Evolutionary conservation across 257 asterid genomes (phyloP).

Genomic region (Nicotiana otophora): DNA sequence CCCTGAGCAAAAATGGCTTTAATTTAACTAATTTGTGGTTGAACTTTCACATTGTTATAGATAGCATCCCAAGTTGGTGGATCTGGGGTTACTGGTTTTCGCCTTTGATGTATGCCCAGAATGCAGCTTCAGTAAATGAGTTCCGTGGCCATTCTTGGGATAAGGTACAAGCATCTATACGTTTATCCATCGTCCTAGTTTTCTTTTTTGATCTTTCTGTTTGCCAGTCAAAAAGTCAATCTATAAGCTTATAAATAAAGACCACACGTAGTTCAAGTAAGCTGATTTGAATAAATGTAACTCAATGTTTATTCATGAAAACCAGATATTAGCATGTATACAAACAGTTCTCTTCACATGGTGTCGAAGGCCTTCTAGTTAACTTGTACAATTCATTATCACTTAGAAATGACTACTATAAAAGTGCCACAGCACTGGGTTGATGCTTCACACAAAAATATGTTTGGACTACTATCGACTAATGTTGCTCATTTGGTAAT

Average conservation of each 20-base stretch:
- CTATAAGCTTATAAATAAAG: neutral
- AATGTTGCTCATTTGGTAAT: neutral
- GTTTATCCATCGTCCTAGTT: neutral
- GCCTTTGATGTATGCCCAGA: constrained; percentile 92
- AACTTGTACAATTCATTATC: neutral
- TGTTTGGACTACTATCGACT: neutral
- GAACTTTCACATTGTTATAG: constrained; percentile 28
- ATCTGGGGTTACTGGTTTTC: constrained; percentile 97
- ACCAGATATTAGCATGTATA: neutral
- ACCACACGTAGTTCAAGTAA: neutral
- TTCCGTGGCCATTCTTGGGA: constrained; percentile 82
- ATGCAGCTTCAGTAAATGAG: constrained; percentile 83
- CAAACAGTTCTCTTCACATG: neutral
- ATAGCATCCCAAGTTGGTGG: constrained; percentile 88
- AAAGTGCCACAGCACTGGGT: neutral
- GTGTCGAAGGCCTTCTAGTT: neutral
- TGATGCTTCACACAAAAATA: neutral
- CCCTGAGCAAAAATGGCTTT: neutral
- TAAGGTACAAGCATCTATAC: constrained; percentile 20
- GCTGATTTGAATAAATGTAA: neutral
- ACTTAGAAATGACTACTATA: neutral
- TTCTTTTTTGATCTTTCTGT: neutral
- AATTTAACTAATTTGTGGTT: constrained; percentile 1
- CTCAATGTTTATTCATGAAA: neutral
- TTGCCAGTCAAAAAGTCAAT: neutral